These are phyloP conservation scores for Leccinum fuscescens DNA, from an alignment of 1,284 basidiomycete species.

Conservation along the genomic window DNA sequence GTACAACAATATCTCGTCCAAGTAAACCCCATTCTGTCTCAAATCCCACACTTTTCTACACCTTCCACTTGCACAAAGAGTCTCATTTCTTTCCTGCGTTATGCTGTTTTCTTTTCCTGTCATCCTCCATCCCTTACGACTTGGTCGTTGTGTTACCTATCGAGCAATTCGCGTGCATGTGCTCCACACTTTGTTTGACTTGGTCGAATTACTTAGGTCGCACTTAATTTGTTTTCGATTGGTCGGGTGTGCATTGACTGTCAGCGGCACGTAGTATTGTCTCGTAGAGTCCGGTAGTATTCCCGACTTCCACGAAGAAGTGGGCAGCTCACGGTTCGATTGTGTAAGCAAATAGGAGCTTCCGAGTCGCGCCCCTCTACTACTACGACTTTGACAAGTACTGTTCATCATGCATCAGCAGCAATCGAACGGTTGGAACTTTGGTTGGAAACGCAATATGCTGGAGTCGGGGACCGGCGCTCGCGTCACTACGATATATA, in stretches of 20 bases:
- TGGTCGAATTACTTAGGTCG: conserved; percentile 18
- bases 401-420: too few species aligned
- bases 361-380: too few species aligned
- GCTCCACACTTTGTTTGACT: conserved; percentile 5
- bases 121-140: conserved; percentile 5
- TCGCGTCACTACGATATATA: background rate
- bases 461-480: too few species aligned
- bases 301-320: too few species aligned
- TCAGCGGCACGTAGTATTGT: background rate
- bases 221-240: conserved; percentile 22
- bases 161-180: conserved; percentile 11
- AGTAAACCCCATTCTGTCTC: conserved; percentile 17
- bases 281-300: background rate
- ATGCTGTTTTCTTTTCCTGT: background rate
- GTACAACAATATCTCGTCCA: conserved; percentile 15
- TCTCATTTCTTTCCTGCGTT: background rate
- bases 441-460: too few species aligned
- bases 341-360: too few species aligned
- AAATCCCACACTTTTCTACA: background rate
- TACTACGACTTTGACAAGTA: too few species aligned
- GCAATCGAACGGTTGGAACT: too few species aligned
- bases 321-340: too few species aligned
- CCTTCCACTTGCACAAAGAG: conserved; percentile 1
- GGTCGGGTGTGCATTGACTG: background rate
- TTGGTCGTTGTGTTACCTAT: conserved; percentile 11